Evolutionary conservation across 805 yeast genomes (phyloP), one percentile per base, ranked within the genome.

Genomic region (Torulaspora microellipsoides): DNA sequence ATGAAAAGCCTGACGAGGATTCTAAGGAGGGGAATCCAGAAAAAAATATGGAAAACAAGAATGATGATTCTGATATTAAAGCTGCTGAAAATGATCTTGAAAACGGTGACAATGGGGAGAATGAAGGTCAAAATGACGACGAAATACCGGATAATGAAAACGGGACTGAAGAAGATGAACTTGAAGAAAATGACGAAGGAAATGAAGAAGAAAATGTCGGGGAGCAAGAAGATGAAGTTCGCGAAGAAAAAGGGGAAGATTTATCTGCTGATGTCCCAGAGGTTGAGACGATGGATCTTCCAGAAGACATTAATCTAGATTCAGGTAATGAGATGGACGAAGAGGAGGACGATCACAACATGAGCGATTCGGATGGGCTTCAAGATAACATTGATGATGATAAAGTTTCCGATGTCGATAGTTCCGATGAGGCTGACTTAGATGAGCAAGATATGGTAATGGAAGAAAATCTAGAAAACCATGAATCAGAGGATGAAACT

Each of bases 271-370:
- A 80, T 45, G 87, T 83, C 36, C 91, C 90, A 14, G 95, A 93
- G 60, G 71, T 80, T 5, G 98, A 93, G 47, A 81, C 90, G 3
- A 69, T 91, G 51, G 96, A 93, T 15, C 70, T 91, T 25, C 97
- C 98, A 0, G 98, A 93, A 12, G 96, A 90, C 55, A 77, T 91
- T 73, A 81, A 91, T 53, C 69, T 91, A 27, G 98, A 91, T 58
- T 81, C 81, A n/a, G 95, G 78, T 17, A 82, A 75, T 4, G 90
- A 81, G 9, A 78, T 70, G 1, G 76, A 67, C 1, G 74, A 65
- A 5, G 73, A 71, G n/a, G 73, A 68, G 1, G 75, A 69, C 6
- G 73, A 68, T 8, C 68, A 64, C 27, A 68, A 62, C 17, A 65
- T 65, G 34, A 60, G 60, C 11, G 66, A 60, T 46, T 53, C 52